Base-by-base conservation (phyloP, 2,329 filamentous ascomycete species). In the Fusarium sp. region DNA sequence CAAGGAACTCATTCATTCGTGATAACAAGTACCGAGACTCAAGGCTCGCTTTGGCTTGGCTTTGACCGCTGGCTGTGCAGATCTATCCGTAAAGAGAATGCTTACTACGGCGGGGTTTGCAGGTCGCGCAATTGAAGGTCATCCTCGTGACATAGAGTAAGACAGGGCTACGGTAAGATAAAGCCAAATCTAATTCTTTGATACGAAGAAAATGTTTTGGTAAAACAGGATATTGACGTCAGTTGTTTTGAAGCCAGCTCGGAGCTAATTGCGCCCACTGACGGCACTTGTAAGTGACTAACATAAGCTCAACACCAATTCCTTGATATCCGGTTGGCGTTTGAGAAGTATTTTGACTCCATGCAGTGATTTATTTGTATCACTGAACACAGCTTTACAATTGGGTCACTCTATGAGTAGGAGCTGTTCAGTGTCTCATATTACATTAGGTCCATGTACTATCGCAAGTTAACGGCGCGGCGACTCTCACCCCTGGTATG, bases 41-140 rank as follows among this genome's bases (percentile, higher is more conserved):
- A 23, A 35, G 30, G n/a, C 12, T 61, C 23, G 16, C 35, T 46
- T 40, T 44, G 25, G 38, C n/a, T 25, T 46, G n/a, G 28, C 32
- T 47, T 33, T 61, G 57, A 28, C 33, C 57, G 56, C 59, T 42
- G 47, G 30, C 32, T 30, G 35, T 13, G 61, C 25, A 59, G 53
- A 67, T 67, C 65, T 64, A 46, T 46, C 46, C 65, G 21, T 38
- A 50, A 44, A 69, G 52, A 59, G 40, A 58, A 53, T 59, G 52
- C 59, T 65, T 37, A 58, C 38, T 33, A 23, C 47, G 23, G 50
- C 43, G 35, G 42, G 43, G 57, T 28, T 64, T 43, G 37, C 33
- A 60, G n/a, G 40, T 49, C 42, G 35, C 50, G 50, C 56, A 50
- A 59, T 50, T 19, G 21, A 44, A 43, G 21, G n/a, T 9, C 37